These are phyloP conservation scores for Arthromyces matolae DNA, from an alignment of 768 basidiomycete genomes.

Conservation along the genomic window DNA sequence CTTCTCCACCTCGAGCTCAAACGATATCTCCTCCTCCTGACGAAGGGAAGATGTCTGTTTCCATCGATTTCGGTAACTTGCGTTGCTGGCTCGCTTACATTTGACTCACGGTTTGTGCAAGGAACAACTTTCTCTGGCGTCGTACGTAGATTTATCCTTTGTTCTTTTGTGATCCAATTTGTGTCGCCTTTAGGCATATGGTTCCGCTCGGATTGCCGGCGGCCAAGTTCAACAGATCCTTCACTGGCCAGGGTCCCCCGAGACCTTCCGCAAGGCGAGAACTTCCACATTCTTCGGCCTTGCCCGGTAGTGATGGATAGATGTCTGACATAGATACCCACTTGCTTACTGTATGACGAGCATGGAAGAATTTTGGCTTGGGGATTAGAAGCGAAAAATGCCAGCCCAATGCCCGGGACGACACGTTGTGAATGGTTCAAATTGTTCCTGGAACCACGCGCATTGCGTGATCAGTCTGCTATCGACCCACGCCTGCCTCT, in stretches of 20 bases:
- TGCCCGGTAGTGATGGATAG: conserved; percentile 4
- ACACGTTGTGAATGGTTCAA: conserved; percentile 70
- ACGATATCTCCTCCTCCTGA: conserved; percentile 31
- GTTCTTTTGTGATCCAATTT: conserved; percentile 12
- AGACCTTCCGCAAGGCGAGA: conserved; percentile 77
- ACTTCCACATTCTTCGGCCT: conserved; percentile 1
- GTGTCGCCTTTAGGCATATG: conserved; percentile 60
- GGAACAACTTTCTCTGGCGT: conserved; percentile 89
- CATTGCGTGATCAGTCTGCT: conserved; percentile 64
- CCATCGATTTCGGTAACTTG: conserved; percentile 75
- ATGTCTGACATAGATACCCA: conserved; percentile 57
- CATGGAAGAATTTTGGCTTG: conserved; percentile 72
- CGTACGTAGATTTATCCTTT: conserved; percentile 41
- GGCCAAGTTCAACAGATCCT: conserved; percentile 83
- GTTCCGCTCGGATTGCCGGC: conserved; percentile 75
- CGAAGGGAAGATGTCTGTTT: conserved; percentile 78
- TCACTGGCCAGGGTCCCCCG: conserved; percentile 81
- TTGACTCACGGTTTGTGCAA: conserved; percentile 23
- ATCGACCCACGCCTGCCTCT: conserved; percentile 77
- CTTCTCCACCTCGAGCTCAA: conserved; percentile 21
- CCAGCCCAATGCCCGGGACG: conserved; percentile 62
- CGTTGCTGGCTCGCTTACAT: neutral
- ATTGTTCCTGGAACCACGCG: conserved; percentile 79
- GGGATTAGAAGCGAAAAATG: conserved; percentile 86
- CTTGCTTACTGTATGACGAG: conserved; percentile 80